phyloP scores from a whole-genome alignment of 352 stramenopile species.

The Elongisporangium prolatum region DNA sequence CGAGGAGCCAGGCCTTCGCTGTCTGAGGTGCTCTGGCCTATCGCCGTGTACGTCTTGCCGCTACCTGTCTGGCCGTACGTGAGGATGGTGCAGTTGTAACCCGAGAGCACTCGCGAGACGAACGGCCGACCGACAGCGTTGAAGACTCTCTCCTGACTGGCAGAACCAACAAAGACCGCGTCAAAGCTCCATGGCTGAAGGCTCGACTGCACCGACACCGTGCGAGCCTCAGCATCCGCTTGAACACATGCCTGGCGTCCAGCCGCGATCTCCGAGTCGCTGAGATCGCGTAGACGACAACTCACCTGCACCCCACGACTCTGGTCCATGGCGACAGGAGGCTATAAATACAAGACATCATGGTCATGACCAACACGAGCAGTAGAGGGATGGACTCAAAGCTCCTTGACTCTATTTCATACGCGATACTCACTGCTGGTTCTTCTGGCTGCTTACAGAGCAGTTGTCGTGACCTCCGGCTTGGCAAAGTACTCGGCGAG shows the following conservation, averaged over 20 bases:
- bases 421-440: slow-evolving; percentile 17
- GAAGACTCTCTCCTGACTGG: slow-evolving; percentile 46
- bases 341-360: slow-evolving; percentile 15
- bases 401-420: background rate
- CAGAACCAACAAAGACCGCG: slow-evolving; percentile 27
- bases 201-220: slow-evolving; percentile 5
- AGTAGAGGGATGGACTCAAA: background rate
- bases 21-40: slow-evolving; percentile 21
- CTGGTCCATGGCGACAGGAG: slow-evolving; percentile 12
- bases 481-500: slow-evolving; percentile 54
- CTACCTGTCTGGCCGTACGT: slow-evolving; percentile 69
- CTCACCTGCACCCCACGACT: slow-evolving; percentile 52
- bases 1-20: slow-evolving; percentile 33
- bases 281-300: slow-evolving; percentile 38
- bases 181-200: slow-evolving; percentile 26
- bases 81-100: slow-evolving; percentile 73
- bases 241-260: slow-evolving; percentile 1
- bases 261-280: background rate
- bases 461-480: slow-evolving; percentile 17
- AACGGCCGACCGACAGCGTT: slow-evolving; percentile 37
- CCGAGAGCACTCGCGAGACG: slow-evolving; percentile 41
- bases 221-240: background rate
- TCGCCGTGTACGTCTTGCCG: slow-evolving; percentile 60
- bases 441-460: slow-evolving; percentile 21
- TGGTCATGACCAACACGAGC: background rate